Evolutionary conservation across 768 basidiomycete genomes (phyloP), one percentile per base, ranked within the genome.

Genomic region (Terana coerulea): DNA sequence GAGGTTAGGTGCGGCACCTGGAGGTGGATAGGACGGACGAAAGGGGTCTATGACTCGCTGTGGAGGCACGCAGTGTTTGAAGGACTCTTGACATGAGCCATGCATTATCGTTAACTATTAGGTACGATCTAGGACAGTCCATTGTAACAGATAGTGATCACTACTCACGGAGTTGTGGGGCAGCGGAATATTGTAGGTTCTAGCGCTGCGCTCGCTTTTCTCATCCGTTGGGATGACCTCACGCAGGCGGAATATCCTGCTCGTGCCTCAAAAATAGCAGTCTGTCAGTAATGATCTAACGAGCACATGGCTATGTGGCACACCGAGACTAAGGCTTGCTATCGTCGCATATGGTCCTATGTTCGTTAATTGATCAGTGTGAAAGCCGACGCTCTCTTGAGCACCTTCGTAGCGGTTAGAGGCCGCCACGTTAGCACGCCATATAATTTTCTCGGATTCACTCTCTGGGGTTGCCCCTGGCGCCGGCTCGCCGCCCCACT

Each of bases 371-470:
- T 87, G 86, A 64, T 92, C 90, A 3, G 89, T 84, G 63, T 92
- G 91, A 61, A 79, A 84, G 0, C 91, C 90, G 3, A 92, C 90
- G 44, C 82, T 81, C 65, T 91, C 89, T 61, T 85, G 84, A 31
- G 78, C 76, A n/a, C 89, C 89, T 62, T 84, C 79, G 54, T 92
- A 92, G 57, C 89, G 86, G 59, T 92, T 92, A 2, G 89, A 81
- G 1, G 89, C 90, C 3, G 90, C 90, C 21, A 92, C 89, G 57
- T 91, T 92, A 1, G 90, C 91, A 47, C 79, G 73, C 90, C 91
- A 92, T 7, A 67, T 56, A 31, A 64, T 34, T 1, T 44, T 44
- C 8, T 55, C 55, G 8, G 21, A 6, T 21, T 11, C 43, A 11
- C 22, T 36, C 6, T 19, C 26, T 0, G 29, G 26, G 24, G 10